A percentile compares a stretch with the other conserved stretches of the same genome.
phyloP scores from a whole-genome alignment of 495 filamentous ascomycete species.

The Aspergillus hancockii region DNA sequence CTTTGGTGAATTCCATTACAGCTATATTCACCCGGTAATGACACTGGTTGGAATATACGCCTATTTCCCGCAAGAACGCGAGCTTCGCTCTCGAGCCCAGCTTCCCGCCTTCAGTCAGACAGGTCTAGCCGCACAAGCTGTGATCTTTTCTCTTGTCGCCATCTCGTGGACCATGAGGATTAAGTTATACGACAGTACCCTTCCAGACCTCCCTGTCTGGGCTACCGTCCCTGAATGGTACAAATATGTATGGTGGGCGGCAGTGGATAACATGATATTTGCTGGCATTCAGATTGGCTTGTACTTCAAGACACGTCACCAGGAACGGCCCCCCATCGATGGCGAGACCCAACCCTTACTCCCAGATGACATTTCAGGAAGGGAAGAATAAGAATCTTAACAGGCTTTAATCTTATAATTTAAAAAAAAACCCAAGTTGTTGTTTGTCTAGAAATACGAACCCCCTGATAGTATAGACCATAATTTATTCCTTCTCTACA shows the following conservation, averaged over 20 bases:
- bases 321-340: not conserved
- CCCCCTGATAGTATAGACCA: not conserved
- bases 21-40: not conserved
- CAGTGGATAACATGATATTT: conserved; percentile 1
- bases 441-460: not conserved
- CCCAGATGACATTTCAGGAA: not conserved
- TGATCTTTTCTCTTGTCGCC: not conserved
- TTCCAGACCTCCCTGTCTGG: not conserved
- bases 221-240: not conserved
- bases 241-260: not conserved
- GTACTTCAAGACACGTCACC: not conserved
- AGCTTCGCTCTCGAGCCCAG: not conserved
- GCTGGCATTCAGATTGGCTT: not conserved
- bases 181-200: not conserved
- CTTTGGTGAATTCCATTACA: not conserved
- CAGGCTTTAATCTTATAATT: not conserved
- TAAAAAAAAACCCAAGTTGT: not conserved
- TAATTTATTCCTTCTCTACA: not conserved
- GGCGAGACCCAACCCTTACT: not conserved
- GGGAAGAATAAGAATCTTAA: not conserved
- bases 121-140: not conserved
- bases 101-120: not conserved
- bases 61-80: not conserved
- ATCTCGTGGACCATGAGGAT: conserved; percentile 5
- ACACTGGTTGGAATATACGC: not conserved